A percentile compares a stretch with the other conserved stretches of the same genome.
phyloP scores from a whole-genome alignment of 108 stramenopile species.

The Pseudonitzschia multiseries region DNA sequence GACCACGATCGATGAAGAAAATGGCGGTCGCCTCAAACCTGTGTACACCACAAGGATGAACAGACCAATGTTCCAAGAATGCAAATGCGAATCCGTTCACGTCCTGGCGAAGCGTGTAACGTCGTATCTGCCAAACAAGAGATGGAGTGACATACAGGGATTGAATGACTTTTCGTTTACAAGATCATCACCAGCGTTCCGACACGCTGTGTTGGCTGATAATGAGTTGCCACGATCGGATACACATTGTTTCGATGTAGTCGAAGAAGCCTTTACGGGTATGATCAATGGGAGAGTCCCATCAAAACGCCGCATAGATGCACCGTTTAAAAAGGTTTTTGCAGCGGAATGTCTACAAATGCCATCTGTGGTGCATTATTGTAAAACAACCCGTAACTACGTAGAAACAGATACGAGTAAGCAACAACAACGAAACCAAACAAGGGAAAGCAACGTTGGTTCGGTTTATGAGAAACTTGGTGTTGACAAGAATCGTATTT shows the following conservation, averaged over 20 bases:
- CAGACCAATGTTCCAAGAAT: constrained; percentile 65
- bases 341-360: constrained; percentile 15
- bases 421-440: neutral
- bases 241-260: constrained; percentile 75
- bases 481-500: constrained; percentile 12
- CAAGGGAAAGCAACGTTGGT: neutral
- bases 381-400: neutral
- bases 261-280: constrained; percentile 75
- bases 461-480: neutral
- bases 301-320: constrained; percentile 22
- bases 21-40: constrained; percentile 33
- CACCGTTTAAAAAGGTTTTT: constrained; percentile 16
- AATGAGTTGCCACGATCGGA: constrained; percentile 35
- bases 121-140: constrained; percentile 40
- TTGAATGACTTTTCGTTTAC: constrained; percentile 48
- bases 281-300: constrained; percentile 49
- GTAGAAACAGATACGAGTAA: neutral
- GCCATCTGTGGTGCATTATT: neutral
- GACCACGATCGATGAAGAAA: constrained; percentile 26
- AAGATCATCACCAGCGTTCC: constrained; percentile 63
- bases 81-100: constrained; percentile 72
- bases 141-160: constrained; percentile 38
- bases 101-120: constrained; percentile 50
- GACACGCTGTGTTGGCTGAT: constrained; percentile 58
- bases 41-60: constrained; percentile 32